Percentiles rank a stretch among this genome's conserved stretches.
phyloP scores from a whole-genome alignment of 2,329 filamentous ascomycete genomes.

The Drechslerella coelobrocha region DNA sequence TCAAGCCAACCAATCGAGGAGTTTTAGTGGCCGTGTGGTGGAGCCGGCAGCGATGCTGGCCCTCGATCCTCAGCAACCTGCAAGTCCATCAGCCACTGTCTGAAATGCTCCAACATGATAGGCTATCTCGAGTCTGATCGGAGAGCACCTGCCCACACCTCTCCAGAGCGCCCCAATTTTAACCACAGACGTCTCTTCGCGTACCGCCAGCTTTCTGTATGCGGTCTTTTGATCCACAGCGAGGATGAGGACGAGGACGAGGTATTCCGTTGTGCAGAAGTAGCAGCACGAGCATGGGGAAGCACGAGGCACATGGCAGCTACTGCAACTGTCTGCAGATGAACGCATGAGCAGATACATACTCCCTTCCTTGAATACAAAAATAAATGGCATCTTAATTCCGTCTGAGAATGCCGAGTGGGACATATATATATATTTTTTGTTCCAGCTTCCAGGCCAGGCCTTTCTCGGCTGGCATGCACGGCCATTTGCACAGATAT shows the following conservation, averaged over 20 bases:
- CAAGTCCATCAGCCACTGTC: slow-evolving; percentile 47
- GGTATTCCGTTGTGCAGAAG: not conserved
- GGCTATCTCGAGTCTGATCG: slow-evolving; percentile 5
- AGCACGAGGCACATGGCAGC: not conserved
- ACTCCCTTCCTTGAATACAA: not conserved
- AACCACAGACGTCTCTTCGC: not conserved
- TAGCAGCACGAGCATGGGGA: not conserved
- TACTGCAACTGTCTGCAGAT: not conserved
- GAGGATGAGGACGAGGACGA: too few relatives aligned
- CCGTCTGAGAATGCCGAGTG: not conserved
- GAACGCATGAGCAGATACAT: not conserved
- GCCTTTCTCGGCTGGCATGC: too few relatives aligned
- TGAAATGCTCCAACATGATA: slow-evolving; percentile 33
- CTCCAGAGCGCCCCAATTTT: slow-evolving; percentile 4
- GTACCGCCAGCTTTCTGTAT: not conserved
- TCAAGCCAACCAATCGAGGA: slow-evolving; percentile 34
- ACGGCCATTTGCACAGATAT: slow-evolving; percentile 22
- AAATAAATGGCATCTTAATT: too few relatives aligned
- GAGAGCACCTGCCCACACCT: slow-evolving; percentile 4
- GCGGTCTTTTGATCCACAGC: not conserved
- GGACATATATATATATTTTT: not conserved
- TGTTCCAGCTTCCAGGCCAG: not conserved
- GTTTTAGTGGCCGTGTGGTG: slow-evolving; percentile 4
- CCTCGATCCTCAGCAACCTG: slow-evolving; percentile 11
- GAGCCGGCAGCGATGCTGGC: slow-evolving; percentile 10